Percentiles rank a stretch among this genome's conserved stretches.
Conservation (phyloP, 2,329 filamentous ascomycete genomes). For the Penicillium sp. region DNA sequence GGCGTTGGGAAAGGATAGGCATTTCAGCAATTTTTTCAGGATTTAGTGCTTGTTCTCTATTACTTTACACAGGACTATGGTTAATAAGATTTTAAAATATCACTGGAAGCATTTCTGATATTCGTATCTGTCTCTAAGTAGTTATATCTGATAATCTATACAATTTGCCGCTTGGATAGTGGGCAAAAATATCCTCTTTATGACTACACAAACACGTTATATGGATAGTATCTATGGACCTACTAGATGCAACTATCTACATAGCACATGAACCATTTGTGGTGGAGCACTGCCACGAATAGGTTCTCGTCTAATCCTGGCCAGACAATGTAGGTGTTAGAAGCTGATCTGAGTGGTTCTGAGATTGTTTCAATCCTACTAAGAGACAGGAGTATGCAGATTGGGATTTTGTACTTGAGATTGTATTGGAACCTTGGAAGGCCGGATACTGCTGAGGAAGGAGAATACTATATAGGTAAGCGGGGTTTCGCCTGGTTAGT, state of each 20-base stretch:
- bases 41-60: background rate
- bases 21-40: background rate
- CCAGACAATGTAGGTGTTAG: background rate
- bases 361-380: too few relatives aligned
- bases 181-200: background rate
- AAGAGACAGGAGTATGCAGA: too few relatives aligned
- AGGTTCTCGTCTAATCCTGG: background rate
- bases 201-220: background rate
- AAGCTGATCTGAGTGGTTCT: too few relatives aligned
- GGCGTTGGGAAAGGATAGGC: conserved; percentile 20
- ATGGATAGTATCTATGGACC: too few relatives aligned
- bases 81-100: background rate
- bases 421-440: too few relatives aligned
- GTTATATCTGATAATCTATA: background rate
- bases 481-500: background rate
- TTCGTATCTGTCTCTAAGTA: background rate
- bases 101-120: background rate
- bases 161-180: too few relatives aligned
- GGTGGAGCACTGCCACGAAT: background rate
- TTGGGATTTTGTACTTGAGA: too few relatives aligned
- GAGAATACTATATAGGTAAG: too few relatives aligned
- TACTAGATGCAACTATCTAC: too few relatives aligned
- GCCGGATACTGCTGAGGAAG: too few relatives aligned
- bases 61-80: background rate
- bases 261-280: too few relatives aligned